Conservation (phyloP, 2,329 filamentous ascomycete species). For the Clonostachys byssicola region DNA sequence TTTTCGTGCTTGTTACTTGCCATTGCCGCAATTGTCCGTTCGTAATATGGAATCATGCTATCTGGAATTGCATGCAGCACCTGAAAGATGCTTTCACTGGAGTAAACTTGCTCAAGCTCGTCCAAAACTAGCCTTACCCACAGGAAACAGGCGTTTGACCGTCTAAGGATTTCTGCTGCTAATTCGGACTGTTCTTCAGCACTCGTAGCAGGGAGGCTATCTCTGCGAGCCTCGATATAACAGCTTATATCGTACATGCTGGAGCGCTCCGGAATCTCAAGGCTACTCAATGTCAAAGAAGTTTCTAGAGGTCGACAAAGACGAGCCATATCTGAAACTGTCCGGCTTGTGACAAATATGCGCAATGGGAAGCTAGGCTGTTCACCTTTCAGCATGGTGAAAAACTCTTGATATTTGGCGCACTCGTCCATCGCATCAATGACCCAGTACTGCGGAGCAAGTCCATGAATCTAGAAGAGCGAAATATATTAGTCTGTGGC, state of each 20-base stretch:
- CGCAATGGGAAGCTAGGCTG: conserved; percentile 11
- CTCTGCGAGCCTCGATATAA: no score
- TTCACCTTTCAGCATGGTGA: conserved; percentile 13
- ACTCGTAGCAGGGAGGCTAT: no score
- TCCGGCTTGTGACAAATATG: conserved; percentile 20
- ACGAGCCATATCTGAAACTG: conserved; percentile 10
- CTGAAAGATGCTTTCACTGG: conserved; percentile 13
- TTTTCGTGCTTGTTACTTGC: conserved; percentile 14
- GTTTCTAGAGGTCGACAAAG: conserved; percentile 8
- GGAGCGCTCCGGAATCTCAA: conserved; percentile 12
- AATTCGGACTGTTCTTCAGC: no score
- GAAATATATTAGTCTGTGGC: neutral
- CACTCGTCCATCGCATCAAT: conserved; percentile 29
- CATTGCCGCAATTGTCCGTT: conserved; percentile 13
- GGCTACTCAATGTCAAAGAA: conserved; percentile 14
- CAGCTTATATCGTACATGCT: neutral
- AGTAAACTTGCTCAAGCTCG: conserved; percentile 16
- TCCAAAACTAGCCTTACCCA: conserved; percentile 23
- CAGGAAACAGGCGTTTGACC: conserved; percentile 20
- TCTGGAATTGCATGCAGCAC: conserved; percentile 21
- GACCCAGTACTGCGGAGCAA: conserved; percentile 20
- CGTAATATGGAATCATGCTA: conserved; percentile 20
- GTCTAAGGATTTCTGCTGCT: no score
- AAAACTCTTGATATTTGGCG: conserved; percentile 10
- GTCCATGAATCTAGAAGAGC: conserved; percentile 3